phyloP scores from a whole-genome alignment of 306 rosid genomes.

The Cicer judaicum region DNA sequence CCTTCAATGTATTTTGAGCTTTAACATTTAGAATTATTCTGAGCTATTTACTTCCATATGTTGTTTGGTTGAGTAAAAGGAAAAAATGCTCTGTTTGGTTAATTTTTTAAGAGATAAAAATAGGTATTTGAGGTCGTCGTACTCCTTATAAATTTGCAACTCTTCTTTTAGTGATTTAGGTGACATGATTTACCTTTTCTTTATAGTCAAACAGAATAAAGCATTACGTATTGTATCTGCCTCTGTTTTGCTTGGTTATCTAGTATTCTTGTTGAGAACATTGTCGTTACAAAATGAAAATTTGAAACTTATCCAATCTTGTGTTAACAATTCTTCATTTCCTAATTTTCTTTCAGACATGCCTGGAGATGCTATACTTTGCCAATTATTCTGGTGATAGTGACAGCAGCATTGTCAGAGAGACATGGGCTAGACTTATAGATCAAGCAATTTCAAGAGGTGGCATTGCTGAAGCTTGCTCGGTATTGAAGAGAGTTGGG shows the following conservation, averaged over 20 bases:
- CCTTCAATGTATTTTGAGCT: conserved; percentile 20
- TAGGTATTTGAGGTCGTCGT: conserved; percentile 22
- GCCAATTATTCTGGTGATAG: conserved; percentile 92
- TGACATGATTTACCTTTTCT: conserved; percentile 7
- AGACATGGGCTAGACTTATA: conserved; percentile 91
- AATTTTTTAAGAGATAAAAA: conserved; percentile 24
- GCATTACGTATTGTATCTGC: conserved; percentile 27
- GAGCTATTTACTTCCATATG: conserved; percentile 21
- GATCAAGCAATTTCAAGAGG: conserved; percentile 95
- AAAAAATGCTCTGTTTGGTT: conserved; percentile 14
- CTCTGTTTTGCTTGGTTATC: conserved; percentile 26
- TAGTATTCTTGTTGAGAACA: conserved; percentile 30
- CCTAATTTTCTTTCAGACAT: conserved; percentile 61
- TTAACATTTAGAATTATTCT: conserved; percentile 12
- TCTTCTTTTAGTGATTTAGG: neutral
- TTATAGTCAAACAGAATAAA: conserved; percentile 14
- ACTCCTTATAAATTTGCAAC: neutral
- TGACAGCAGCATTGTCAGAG: conserved; percentile 81
- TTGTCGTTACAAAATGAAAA: neutral
- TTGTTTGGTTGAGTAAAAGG: conserved; percentile 4
- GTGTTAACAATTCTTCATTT: conserved; percentile 41
- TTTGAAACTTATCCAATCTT: conserved; percentile 7
- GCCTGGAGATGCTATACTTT: conserved; percentile 94
- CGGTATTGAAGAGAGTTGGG: conserved; percentile 92
- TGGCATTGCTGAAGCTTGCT: conserved; percentile 94